Evolutionary conservation across 495 filamentous ascomycete species (phyloP).

Genomic region (Collariella sp.): DNA sequence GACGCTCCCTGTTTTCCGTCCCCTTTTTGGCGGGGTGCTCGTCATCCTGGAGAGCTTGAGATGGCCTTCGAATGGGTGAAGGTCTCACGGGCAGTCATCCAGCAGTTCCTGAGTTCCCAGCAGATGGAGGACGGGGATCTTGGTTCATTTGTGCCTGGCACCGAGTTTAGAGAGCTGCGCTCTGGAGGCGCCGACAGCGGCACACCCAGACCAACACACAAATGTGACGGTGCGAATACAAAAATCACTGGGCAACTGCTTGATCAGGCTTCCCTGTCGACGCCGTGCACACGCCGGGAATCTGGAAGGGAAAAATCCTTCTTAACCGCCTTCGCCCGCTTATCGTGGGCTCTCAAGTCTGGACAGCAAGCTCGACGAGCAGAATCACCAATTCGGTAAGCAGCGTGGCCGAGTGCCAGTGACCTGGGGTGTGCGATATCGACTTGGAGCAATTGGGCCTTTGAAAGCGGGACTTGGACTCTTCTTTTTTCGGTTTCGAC

Average conservation of each 20-base stretch:
- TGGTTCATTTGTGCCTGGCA: neutral
- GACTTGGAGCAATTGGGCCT: neutral
- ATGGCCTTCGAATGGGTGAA: neutral
- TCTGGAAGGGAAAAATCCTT: slow-evolving; percentile 27
- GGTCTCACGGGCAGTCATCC: neutral
- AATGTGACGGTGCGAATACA: neutral
- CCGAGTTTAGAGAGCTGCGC: neutral
- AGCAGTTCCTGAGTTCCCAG: neutral
- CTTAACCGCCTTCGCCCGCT: slow-evolving; percentile 19
- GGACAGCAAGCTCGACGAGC: slow-evolving; percentile 15
- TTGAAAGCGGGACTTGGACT: neutral
- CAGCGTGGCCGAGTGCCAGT: neutral
- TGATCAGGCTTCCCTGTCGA: slow-evolving; percentile 29
- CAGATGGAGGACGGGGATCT: too few species aligned
- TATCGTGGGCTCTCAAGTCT: slow-evolving; percentile 4
- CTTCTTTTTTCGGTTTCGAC: neutral
- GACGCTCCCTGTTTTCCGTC: neutral
- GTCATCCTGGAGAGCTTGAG: neutral
- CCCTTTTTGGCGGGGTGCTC: neutral
- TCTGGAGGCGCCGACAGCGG: slow-evolving; percentile 9
- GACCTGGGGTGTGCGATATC: too few species aligned
- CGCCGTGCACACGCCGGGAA: slow-evolving; percentile 17
- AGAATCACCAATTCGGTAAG: slow-evolving; percentile 18
- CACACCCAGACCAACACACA: slow-evolving; percentile 3
- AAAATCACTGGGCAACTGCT: slow-evolving; percentile 18